Percentiles rank a stretch among this genome's conserved stretches.
Evolutionary conservation across 768 basidiomycete genomes (phyloP).

Genomic region (Suillus subalutaceus): DNA sequence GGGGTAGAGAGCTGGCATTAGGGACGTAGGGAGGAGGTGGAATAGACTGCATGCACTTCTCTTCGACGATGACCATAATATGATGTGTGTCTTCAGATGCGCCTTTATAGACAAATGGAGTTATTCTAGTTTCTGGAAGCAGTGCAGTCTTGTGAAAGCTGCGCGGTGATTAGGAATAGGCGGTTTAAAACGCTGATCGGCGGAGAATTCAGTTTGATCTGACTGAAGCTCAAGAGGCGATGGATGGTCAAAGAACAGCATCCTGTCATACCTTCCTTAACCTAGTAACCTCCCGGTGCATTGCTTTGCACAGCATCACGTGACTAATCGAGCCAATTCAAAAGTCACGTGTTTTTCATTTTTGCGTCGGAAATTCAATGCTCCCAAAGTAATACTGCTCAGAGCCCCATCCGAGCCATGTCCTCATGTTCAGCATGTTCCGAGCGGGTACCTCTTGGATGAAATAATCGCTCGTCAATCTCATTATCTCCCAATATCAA

Average conservation of each 20-base stretch:
- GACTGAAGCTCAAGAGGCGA: neutral
- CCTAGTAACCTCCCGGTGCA: neutral
- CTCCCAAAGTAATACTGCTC: too few species aligned
- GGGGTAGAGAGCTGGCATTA: slow-evolving; percentile 20
- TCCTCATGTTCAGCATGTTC: too few species aligned
- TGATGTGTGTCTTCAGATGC: neutral
- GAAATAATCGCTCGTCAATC: slow-evolving; percentile 82
- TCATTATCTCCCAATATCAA: slow-evolving; percentile 83
- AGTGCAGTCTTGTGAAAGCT: neutral
- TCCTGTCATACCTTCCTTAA: neutral
- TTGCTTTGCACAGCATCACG: neutral
- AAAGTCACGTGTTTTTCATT: too few species aligned
- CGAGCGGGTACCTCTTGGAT: slow-evolving; percentile 33
- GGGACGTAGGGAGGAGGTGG: slow-evolving; percentile 43
- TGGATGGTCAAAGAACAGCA: neutral
- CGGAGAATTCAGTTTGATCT: neutral
- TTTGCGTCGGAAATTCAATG: neutral
- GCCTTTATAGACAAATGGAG: slow-evolving; percentile 6
- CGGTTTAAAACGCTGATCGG: neutral
- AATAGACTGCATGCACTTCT: slow-evolving; percentile 38
- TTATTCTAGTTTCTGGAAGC: slow-evolving; percentile 12
- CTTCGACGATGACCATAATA: slow-evolving; percentile 49
- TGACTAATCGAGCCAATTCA: neutral
- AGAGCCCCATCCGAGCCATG: too few species aligned
- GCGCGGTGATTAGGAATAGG: neutral